Evolutionary conservation across 2,329 filamentous ascomycete genomes (phyloP).

Genomic region (Fusarium brachygibbosum): DNA sequence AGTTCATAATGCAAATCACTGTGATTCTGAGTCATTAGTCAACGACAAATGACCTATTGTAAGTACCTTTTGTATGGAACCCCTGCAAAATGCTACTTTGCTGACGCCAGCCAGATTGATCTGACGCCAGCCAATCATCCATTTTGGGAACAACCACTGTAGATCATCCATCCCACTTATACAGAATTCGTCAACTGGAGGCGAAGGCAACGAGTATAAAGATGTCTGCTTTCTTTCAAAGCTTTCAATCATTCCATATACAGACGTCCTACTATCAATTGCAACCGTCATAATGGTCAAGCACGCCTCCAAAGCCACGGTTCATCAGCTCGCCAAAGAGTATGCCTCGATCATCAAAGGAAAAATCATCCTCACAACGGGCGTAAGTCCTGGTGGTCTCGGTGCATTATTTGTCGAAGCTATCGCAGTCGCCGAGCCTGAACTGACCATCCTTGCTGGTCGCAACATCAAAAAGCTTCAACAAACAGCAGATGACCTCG

Average conservation of each 20-base stretch:
- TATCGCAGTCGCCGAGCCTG: conserved; percentile 8
- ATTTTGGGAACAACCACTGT: background rate
- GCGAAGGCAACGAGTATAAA: background rate
- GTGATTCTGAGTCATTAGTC: no score
- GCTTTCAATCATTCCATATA: background rate
- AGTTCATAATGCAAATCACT: no score
- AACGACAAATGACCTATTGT: no score
- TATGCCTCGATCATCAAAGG: conserved; percentile 14
- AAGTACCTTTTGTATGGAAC: background rate
- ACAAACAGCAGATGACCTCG: conserved; percentile 5
- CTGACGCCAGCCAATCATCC: conserved; percentile 4
- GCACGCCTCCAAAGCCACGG: background rate
- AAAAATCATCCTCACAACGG: conserved; percentile 21
- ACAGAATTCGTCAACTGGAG: background rate
- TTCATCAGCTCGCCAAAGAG: conserved; percentile 16
- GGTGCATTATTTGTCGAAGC: conserved; percentile 8
- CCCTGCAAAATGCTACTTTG: background rate
- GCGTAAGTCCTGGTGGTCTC: conserved; percentile 15
- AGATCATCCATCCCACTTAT: background rate
- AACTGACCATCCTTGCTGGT: conserved; percentile 5
- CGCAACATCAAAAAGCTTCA: conserved; percentile 16
- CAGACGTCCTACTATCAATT: background rate
- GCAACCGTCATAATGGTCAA: conserved; percentile 1
- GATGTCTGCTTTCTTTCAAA: background rate
- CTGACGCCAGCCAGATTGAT: conserved; percentile 11